Base-by-base conservation (phyloP, 176 grass and related monocot genomes). In the Elaeis guineensis region DNA sequence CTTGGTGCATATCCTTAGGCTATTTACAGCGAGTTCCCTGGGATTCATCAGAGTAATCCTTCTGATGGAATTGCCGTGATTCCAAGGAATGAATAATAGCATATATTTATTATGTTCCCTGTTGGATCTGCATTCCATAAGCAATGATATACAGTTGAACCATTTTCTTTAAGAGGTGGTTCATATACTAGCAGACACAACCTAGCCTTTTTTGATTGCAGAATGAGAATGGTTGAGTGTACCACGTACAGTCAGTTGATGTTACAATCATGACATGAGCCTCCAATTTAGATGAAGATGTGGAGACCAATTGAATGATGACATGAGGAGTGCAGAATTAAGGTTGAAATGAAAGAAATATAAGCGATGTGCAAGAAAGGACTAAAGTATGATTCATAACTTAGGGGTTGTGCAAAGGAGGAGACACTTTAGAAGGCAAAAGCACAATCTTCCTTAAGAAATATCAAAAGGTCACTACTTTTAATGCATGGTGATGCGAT, bases 381-480 rank as follows among this genome's bases (percentile, higher is more conserved):
- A 73, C 52, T 54, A 69, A 30, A 20, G 49, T 64, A 63, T 68
- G 71, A 81, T 75, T 70, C 78, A 81, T 73, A 75, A 81, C 72
- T 70, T 75, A 50, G 32, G 71, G 51, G 20, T 75, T 81, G 72
- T 75, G 78, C 71, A 81, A 75, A 81, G 78, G 64, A 49, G n/a
- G 57, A 63, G 62, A 17, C 57, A 72, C 62, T 72, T 77, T 83
- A 66, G 60, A 68, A 67, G 62, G 56, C 26, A 66, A 72, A 73
- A 64, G 67, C 21, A 16, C 29, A 68, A 55, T 53, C 64, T 73
- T 59, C 54, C 51, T 63, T 63, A 66, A 77, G 57, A 78, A 78
- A 71, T 73, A 78, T 63, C 68, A 83, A 83, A 83, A 66, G 75
- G 57, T 35, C 80, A 72, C 74, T 73, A 67, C 80, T 83, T 83